Evolutionary conservation across 768 basidiomycete genomes (phyloP).

Genomic region (Trametes gibbosa): DNA sequence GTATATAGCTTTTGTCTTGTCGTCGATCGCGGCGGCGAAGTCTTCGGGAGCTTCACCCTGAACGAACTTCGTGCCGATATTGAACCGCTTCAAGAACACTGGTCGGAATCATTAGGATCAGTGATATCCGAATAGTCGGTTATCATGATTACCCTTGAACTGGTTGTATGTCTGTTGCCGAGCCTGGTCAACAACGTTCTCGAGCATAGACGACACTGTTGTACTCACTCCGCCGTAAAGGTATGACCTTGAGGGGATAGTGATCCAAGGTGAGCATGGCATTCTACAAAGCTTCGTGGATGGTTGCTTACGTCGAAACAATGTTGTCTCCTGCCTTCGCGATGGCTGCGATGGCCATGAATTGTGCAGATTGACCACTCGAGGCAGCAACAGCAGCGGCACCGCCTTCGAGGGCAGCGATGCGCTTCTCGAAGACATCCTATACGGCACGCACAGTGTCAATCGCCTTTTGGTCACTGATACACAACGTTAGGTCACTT

Average conservation of each 20-base stretch:
- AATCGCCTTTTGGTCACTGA: not conserved
- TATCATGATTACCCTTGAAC: slow-evolving; percentile 49
- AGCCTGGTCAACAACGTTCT: not conserved
- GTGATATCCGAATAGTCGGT: no score
- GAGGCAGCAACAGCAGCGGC: slow-evolving; percentile 70
- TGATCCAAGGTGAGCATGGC: no score
- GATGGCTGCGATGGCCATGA: slow-evolving; percentile 62
- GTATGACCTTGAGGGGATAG: no score
- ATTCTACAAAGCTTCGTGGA: no score
- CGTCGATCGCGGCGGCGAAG: slow-evolving; percentile 68
- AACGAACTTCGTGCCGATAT: slow-evolving; percentile 66
- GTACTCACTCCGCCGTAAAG: slow-evolving; percentile 65
- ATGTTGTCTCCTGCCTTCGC: slow-evolving; percentile 74
- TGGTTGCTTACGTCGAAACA: slow-evolving; percentile 68
- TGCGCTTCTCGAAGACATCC: slow-evolving; percentile 79
- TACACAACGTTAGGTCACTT: slow-evolving; percentile 22
- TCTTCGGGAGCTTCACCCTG: slow-evolving; percentile 50
- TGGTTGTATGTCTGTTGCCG: slow-evolving; percentile 60
- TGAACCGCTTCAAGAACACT: slow-evolving; percentile 70
- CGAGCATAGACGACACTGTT: not conserved
- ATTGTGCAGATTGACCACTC: slow-evolving; percentile 77
- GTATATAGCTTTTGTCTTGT: slow-evolving; percentile 73
- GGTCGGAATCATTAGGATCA: not conserved
- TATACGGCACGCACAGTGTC: slow-evolving; percentile 24
- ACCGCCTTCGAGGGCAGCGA: slow-evolving; percentile 80